These are phyloP conservation scores for Diversispora epigaea DNA, from an alignment of 192 early-diverging fungal genomes.

Conservation along the genomic window DNA sequence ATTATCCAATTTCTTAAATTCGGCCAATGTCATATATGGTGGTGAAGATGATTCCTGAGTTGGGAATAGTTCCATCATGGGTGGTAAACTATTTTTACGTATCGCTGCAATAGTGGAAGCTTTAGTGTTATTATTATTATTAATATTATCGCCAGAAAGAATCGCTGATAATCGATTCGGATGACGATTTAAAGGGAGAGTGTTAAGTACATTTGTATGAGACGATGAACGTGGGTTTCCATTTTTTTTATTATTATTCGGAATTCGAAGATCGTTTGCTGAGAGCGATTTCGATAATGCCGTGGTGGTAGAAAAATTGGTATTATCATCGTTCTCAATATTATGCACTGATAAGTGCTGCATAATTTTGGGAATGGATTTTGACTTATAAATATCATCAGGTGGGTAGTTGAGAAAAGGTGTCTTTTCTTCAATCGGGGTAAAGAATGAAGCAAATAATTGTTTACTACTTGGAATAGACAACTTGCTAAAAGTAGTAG, in stretches of 20 bases:
- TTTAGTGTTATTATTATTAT: not conserved
- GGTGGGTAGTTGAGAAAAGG: not conserved
- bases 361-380: not conserved
- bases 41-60: conserved; percentile 27
- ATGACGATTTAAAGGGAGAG: not conserved
- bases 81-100: conserved; percentile 25
- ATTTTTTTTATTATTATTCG: too few species aligned
- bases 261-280: not conserved
- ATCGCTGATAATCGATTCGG: not conserved
- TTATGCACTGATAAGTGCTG: not conserved
- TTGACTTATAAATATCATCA: too few species aligned
- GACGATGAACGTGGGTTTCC: not conserved
- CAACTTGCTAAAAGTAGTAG: too few species aligned
- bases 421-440: not conserved
- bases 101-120: not conserved
- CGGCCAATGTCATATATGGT: conserved; percentile 45
- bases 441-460: too few species aligned
- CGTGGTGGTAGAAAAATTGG: not conserved
- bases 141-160: not conserved
- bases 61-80: not conserved
- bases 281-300: not conserved
- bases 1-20: conserved; percentile 40
- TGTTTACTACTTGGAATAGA: too few species aligned
- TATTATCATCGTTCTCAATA: not conserved
- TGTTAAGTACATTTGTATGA: not conserved